Evolutionary conservation across 805 yeast species (phyloP).

Genomic region (Starmerella apis): DNA sequence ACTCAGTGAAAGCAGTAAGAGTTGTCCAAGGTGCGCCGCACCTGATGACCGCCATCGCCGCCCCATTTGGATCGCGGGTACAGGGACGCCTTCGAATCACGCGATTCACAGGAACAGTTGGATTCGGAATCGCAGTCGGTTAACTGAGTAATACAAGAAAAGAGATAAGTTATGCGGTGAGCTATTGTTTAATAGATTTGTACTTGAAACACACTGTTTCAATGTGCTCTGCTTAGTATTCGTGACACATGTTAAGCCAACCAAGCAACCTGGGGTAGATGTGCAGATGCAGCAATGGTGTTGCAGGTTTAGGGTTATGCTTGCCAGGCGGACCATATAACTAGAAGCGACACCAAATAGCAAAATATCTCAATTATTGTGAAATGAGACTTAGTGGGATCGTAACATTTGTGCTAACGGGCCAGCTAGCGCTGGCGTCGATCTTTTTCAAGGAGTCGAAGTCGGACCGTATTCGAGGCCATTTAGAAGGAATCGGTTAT

Average conservation of each 20-base stretch:
- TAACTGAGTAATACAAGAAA: no score
- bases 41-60: no score
- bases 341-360: neutral
- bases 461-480: constrained; percentile 27
- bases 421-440: constrained; percentile 12
- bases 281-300: constrained; percentile 4
- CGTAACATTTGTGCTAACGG: neutral
- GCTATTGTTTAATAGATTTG: no score
- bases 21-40: no score
- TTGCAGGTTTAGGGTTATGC: neutral
- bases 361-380: neutral
- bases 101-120: neutral
- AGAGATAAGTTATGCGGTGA: no score
- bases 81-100: neutral
- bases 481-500: constrained; percentile 30
- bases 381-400: constrained; percentile 6
- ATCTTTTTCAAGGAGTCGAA: constrained; percentile 20
- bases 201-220: no score
- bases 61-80: neutral
- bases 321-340: neutral
- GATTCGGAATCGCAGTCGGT: neutral
- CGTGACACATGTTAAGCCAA: no score
- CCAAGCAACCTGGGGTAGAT: constrained; percentile 5
- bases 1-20: no score
- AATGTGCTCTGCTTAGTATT: no score